Conservation (phyloP, 2,329 filamentous ascomycete genomes). For the Claviceps sp. region DNA sequence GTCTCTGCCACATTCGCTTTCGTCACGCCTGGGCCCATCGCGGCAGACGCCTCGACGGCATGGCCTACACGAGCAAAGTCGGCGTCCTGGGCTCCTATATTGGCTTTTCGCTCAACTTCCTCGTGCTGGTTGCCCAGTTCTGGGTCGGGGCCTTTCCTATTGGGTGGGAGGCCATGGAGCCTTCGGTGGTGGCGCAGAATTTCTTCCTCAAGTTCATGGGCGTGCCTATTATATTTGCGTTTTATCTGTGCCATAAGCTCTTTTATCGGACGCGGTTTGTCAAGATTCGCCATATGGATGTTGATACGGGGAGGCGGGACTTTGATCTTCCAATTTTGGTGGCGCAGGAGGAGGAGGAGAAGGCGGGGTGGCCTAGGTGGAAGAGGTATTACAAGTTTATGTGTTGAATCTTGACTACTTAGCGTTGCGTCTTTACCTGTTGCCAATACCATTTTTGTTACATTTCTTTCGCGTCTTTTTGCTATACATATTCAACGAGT, state of each 20-base stretch:
- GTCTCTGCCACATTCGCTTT: conserved; percentile 85
- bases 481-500: no score
- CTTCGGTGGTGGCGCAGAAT: conserved; percentile 36
- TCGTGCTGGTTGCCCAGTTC: conserved; percentile 73
- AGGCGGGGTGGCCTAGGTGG: conserved; percentile 58
- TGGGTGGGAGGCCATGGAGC: conserved; percentile 32
- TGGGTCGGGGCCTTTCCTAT: conserved; percentile 76
- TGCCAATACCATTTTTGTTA: no score
- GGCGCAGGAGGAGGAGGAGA: conserved; percentile 67
- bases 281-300: conserved; percentile 61
- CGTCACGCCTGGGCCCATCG: conserved; percentile 60
- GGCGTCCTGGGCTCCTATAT: conserved; percentile 71
- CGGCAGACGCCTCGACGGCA: conserved; percentile 57
- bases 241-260: conserved; percentile 65
- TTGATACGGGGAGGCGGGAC: conserved; percentile 73
- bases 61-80: conserved; percentile 70
- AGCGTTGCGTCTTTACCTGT: no score
- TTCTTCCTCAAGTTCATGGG: conserved; percentile 68
- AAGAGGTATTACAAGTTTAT: conserved; percentile 63
- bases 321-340: conserved; percentile 69
- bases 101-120: conserved; percentile 59
- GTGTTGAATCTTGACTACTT: conserved; percentile 32
- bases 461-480: no score
- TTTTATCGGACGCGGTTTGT: conserved; percentile 58
- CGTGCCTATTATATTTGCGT: conserved; percentile 51